Evolutionary conservation across 1,284 basidiomycete genomes (phyloP), one percentile per base, ranked within the genome.

Genomic region (Coniferiporia weirii): DNA sequence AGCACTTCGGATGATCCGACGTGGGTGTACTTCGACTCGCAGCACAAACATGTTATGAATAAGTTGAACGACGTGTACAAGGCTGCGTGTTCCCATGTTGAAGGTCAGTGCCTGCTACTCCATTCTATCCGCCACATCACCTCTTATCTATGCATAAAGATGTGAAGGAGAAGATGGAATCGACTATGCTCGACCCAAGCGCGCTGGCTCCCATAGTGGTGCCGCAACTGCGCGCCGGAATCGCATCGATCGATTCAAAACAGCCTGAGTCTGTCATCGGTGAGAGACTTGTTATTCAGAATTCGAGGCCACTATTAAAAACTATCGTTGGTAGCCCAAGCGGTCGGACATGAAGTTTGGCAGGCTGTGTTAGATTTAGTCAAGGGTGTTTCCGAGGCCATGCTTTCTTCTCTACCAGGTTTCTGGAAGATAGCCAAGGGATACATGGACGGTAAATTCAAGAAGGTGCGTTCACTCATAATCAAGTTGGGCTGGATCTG

Each of bases 361-460:
- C 80, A 87, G 64, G 83, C 87, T 0, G 85, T 92, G 40, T 78
- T 85, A 49, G 82, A 87, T 51, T 76, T 89, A 76, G 79, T 87
- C 52, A 91, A 90, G 73, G 81, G 75, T 61, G 68, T 89, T 27
- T 89, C 87, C 1, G 89, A 91, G 69, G 77, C 76, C 27, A 80
- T 90, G 74, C 69, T 90, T 17, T 75, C 81, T 19, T 82, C 87
- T 1, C 78, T 99, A 49, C 94, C 95, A 2, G 93, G 84, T 65
- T 98, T 98, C 73, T 98, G 95, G 94, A 87, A 87, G 66, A 91
- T 99, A 47, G 89, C 91, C 0, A 93, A 87, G 71, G 85, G 83
- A 13, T 96, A 95, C 70, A 85, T 95, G 72, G 94, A 97, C 48
- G 95, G 95, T 3, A 92, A 89, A 71, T 94, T 91, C 71, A 88